A percentile compares a stretch with the other conserved stretches of the same genome.
These are phyloP conservation scores for Xerocomellus chrysenteron DNA, from an alignment of 768 basidiomycete species.

Conservation along the genomic window DNA sequence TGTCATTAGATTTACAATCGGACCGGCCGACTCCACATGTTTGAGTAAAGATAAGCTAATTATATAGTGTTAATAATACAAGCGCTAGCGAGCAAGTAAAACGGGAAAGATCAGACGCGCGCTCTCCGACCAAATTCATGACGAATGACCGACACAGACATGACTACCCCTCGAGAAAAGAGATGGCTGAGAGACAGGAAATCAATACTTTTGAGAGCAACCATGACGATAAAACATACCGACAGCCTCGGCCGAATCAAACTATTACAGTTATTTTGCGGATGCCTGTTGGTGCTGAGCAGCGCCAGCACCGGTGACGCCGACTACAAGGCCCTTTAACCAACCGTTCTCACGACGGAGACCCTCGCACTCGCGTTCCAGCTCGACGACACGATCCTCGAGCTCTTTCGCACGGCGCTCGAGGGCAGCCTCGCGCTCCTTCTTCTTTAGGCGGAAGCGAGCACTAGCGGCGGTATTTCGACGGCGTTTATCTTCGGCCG, in stretches of 20 bases:
- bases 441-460: constrained; percentile 93
- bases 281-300: constrained; percentile 28
- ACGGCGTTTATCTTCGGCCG: constrained; percentile 88
- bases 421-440: constrained; percentile 88
- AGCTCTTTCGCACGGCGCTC: constrained; percentile 85
- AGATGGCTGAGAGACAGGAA: background rate
- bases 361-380: constrained; percentile 90
- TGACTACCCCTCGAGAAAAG: background rate
- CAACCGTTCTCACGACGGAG: constrained; percentile 88
- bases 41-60: background rate
- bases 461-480: constrained; percentile 92
- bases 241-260: background rate
- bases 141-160: background rate
- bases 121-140: background rate
- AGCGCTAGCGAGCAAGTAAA: background rate
- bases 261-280: constrained; percentile 14
- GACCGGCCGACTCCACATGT: background rate
- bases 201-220: background rate
- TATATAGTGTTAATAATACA: constrained; percentile 25
- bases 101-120: background rate
- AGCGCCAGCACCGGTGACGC: constrained; percentile 72
- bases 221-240: background rate
- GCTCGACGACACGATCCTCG: constrained; percentile 70
- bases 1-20: background rate
- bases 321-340: constrained; percentile 87